Evolutionary conservation across 768 basidiomycete species (phyloP).

Genomic region (Vishniacozyma victoriae): DNA sequence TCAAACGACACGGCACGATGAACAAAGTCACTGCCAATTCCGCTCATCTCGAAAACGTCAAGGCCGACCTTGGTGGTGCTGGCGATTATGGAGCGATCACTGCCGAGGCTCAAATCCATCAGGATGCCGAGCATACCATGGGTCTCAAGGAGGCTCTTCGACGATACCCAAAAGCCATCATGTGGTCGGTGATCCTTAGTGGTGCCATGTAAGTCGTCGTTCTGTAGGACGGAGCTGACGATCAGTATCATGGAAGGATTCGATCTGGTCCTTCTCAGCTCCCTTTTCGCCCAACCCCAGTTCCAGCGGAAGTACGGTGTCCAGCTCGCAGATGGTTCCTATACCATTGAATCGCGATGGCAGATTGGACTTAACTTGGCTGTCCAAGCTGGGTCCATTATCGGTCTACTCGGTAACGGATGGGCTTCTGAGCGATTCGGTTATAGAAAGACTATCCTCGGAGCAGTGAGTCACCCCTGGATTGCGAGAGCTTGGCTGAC

Average conservation of each 20-base stretch:
- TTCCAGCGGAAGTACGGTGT: conserved; percentile 25
- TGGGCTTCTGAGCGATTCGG: conserved; percentile 40
- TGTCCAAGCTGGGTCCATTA: conserved; percentile 40
- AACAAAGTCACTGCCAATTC: no score
- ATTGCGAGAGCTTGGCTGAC: no score
- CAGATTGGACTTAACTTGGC: conserved; percentile 46
- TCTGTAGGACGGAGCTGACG: background rate
- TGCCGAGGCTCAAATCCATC: background rate
- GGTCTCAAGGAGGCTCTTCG: background rate
- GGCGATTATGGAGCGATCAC: no score
- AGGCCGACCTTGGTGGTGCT: no score
- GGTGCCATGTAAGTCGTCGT: background rate
- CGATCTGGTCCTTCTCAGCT: conserved; percentile 12
- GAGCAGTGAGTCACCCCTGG: no score
- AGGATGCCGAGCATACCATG: background rate
- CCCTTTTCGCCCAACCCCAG: conserved; percentile 26
- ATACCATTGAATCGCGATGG: conserved; percentile 42
- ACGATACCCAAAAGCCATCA: background rate
- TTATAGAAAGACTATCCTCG: conserved; percentile 39
- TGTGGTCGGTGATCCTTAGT: background rate
- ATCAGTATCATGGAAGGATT: conserved; percentile 5
- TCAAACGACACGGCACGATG: no score
- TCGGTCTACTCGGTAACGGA: conserved; percentile 31
- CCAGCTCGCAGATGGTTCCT: conserved; percentile 23
- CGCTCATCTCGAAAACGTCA: no score